Base-by-base conservation (phyloP, 768 basidiomycete genomes). In the Rhizopogon rudus region DNA sequence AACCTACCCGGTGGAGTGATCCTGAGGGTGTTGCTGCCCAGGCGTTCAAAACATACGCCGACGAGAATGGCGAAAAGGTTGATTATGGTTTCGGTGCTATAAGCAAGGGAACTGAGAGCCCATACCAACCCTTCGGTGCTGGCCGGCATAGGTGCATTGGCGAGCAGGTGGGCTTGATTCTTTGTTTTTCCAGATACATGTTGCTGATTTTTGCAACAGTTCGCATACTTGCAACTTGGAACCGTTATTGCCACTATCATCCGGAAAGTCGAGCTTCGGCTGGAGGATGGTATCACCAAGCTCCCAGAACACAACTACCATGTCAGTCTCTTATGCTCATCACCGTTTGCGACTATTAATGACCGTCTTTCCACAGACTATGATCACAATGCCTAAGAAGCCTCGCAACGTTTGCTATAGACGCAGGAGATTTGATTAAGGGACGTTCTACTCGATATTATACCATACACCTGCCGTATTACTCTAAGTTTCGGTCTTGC, bases 81-180 rank as follows among this genome's bases (percentile, higher is more conserved):
- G 97, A 99, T 71, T 99, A 88, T 65, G 97, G 97, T 2, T 99
- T 92, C 70, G 97, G 97, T 52, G 83, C 86, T 57, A 90, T 99
- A 51, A 91, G 88, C 75, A 98, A 98, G 75, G 95, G 95, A 49
- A 98, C 95, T 6, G 91, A 95, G 55, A 91, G 88, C 62, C 93
- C 92, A 48, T 98, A 98, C 70, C 91, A 97, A 68, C 97, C 97
- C 2, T 99, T 99, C 64, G 97, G 97, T 58, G 96, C 97, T 51
- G 97, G 97, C 29, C 81, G 91, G 63, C 96, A 98, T 75, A 79
- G 95, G 60, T 98, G 92, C 70, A 95, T 98, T 57, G 92, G 93
- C 60, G 93, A 95, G 73, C 88, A 87, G 75, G 86, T 85, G 44
- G 44, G 76, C 70, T 51, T 54, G 28, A 10, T 2, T 14, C 45